These are phyloP conservation scores for Fragaria vesca DNA, from an alignment of 306 rosid genomes.

Conservation along the genomic window DNA sequence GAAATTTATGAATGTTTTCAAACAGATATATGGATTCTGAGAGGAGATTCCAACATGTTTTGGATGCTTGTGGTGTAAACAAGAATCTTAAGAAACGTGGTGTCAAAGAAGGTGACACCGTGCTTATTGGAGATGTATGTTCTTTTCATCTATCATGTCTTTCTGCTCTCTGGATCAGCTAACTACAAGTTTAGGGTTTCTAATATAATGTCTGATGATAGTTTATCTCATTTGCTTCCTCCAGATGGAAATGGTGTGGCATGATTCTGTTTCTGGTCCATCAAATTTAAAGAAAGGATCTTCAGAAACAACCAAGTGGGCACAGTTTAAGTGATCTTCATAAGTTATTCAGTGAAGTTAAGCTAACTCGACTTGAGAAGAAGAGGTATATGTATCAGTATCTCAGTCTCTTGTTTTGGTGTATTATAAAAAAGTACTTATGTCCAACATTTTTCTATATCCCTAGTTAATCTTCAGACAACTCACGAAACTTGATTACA, in stretches of 20 bases:
- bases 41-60: conserved; percentile 90
- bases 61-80: conserved; percentile 89
- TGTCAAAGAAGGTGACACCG: conserved; percentile 83
- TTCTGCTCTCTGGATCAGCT: conserved; percentile 1
- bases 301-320: conserved; percentile 68
- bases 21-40: conserved; percentile 82
- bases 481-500: background rate
- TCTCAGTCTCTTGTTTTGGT: background rate
- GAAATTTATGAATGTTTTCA: conserved; percentile 22
- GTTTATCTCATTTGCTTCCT: conserved; percentile 28
- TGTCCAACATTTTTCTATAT: background rate
- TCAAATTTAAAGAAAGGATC: conserved; percentile 60
- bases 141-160: conserved; percentile 16
- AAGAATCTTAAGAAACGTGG: conserved; percentile 82
- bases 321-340: conserved; percentile 60
- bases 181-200: background rate
- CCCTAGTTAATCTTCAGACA: background rate
- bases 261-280: conserved; percentile 51
- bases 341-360: conserved; percentile 12
- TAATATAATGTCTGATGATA: conserved; percentile 14
- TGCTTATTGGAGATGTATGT: conserved; percentile 72
- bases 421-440: no score
- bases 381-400: conserved; percentile 12
- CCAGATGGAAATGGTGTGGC: conserved; percentile 97
- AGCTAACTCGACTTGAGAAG: conserved; percentile 9